Evolutionary conservation across 768 basidiomycete genomes (phyloP).

Genomic region (Termitomyces sp.): DNA sequence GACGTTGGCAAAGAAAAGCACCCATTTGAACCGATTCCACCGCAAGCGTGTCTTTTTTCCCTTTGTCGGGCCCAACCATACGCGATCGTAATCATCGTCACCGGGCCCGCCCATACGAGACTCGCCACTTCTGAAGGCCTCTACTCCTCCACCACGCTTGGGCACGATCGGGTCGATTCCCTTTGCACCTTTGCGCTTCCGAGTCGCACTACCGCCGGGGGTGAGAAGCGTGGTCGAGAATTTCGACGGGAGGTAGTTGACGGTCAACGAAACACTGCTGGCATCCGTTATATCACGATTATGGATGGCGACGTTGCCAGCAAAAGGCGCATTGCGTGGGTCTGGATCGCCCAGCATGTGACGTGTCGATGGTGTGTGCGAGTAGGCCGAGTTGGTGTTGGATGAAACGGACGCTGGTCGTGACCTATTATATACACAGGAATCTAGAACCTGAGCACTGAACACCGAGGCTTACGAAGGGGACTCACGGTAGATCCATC

Average conservation of each 20-base stretch:
- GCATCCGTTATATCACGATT: slow-evolving; percentile 6
- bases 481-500: slow-evolving; percentile 17
- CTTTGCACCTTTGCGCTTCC: slow-evolving; percentile 19
- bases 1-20: slow-evolving; percentile 62
- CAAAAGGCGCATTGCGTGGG: slow-evolving; percentile 36
- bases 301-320: slow-evolving; percentile 6
- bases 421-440: slow-evolving; percentile 19
- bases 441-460: slow-evolving; percentile 19
- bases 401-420: slow-evolving; percentile 34
- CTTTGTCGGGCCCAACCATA: slow-evolving; percentile 18
- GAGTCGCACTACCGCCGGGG: slow-evolving; percentile 26
- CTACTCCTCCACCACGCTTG: slow-evolving; percentile 60
- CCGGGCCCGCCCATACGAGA: slow-evolving; percentile 35
- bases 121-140: slow-evolving; percentile 45
- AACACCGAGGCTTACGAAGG: background rate
- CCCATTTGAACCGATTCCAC: slow-evolving; percentile 89
- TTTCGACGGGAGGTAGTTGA: slow-evolving; percentile 67
- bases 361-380: slow-evolving; percentile 42
- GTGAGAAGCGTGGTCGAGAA: slow-evolving; percentile 43
- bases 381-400: slow-evolving; percentile 38
- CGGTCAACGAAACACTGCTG: slow-evolving; percentile 23
- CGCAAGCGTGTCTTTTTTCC: slow-evolving; percentile 43
- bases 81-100: slow-evolving; percentile 43
- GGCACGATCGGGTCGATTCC: slow-evolving; percentile 34
- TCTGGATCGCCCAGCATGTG: slow-evolving; percentile 38